Evolutionary conservation across 2,329 filamentous ascomycete genomes (phyloP), one percentile per base, ranked within the genome.

Genomic region (Penicillium janthinellum): DNA sequence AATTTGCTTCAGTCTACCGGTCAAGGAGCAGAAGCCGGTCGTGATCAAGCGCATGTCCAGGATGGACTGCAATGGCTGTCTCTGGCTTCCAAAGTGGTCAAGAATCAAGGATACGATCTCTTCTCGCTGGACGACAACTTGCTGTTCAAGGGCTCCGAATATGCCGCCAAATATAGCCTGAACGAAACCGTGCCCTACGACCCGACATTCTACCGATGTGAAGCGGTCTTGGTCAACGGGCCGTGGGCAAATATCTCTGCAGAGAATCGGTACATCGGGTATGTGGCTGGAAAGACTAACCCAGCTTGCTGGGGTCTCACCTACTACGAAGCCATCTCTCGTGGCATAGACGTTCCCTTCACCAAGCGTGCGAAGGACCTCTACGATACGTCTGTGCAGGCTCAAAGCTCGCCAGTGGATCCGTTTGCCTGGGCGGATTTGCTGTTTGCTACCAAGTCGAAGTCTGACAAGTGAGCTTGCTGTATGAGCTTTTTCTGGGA

Each of bases 91-190:
- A 67, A 73, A 0, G 67, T 71, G 0, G 68, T 71, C 5, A 70
- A 77, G 49, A 74, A 67, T 14, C 77, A 79, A 53, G 77, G 77
- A 3, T 42, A 51, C 0, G 77, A 79, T 53, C 49, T 78, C 0
- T 79, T 74, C 56, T 31, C 57, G 0, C 53, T 75, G 1, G 70
- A 67, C 0, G 62, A 73, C 25, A 73, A 73, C 49, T 54, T 79
- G 1, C 55, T 79, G 2, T 65, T 78, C 8, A 74, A 71, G 50
- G 77, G 65, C 2, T 68, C 71, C 0, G 77, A 79, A 58, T 79
- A 79, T 59, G 62, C 70, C 1, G 77, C 77, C n/a, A 73, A 72
- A 41, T 79, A 73, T 57, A 79, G 77, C 28, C 64, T 79, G 0
- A 72, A 72, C 17, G 54, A 75, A 3, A 69, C 64, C 0, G 76